phyloP scores from a whole-genome alignment of 108 stramenopile species.

The Schizochytrium sp. region DNA sequence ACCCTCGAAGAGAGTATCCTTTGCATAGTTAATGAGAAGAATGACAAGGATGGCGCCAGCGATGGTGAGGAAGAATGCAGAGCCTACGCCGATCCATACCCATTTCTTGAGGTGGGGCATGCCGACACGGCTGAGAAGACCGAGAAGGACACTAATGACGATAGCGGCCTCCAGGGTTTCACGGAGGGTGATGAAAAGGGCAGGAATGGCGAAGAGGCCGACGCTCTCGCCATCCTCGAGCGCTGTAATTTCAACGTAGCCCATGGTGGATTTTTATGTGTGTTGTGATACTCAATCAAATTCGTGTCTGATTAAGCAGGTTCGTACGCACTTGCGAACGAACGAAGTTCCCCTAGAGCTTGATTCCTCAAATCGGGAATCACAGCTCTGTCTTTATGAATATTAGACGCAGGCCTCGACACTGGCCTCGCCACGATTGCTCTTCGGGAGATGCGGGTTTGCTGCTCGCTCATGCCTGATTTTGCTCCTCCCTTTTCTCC shows the following conservation, averaged over 20 bases:
- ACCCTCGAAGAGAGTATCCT: not conserved
- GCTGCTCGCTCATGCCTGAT: too few species aligned
- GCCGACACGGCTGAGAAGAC: not conserved
- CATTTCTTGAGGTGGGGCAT: not conserved
- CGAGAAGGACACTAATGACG: not conserved
- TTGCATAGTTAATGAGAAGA: not conserved
- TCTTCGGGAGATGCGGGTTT: too few species aligned
- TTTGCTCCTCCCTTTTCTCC: too few species aligned
- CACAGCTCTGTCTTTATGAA: too few species aligned
- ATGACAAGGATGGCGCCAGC: not conserved
- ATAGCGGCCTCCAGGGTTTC: constrained; percentile 61
- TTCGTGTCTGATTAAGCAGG: too few species aligned
- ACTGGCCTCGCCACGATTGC: too few species aligned
- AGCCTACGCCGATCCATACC: constrained; percentile 44
- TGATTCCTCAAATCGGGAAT: too few species aligned
- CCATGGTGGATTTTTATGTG: not conserved
- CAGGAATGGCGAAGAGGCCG: constrained; percentile 44
- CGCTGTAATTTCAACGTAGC: constrained; percentile 36
- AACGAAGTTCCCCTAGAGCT: too few species aligned
- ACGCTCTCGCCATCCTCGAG: not conserved
- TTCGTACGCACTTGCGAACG: not conserved
- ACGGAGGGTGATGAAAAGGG: constrained; percentile 43
- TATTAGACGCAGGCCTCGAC: too few species aligned
- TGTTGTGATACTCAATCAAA: not conserved
- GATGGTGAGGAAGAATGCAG: not conserved